Base-by-base conservation (phyloP, 169 alveolate genomes). In the Miamiensis avidus region DNA sequence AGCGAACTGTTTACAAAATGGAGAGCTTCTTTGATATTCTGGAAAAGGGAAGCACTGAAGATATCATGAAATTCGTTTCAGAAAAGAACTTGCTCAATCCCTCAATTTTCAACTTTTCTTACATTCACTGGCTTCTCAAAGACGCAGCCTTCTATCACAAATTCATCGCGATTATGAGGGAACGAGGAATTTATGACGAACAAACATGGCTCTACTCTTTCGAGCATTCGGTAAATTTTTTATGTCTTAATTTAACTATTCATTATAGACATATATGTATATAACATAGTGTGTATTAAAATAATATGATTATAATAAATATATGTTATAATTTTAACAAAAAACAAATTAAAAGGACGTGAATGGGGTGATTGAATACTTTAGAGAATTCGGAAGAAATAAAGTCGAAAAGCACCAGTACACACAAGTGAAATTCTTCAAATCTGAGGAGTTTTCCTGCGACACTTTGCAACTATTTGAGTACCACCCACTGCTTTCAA, bases 401-500 rank as follows among this genome's bases (percentile, higher is more conserved):
- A 34, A 34, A 74, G 20, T 72, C 25, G 32, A 64, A 64, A 27
- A 34, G 20, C 34, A 65, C 0, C 1, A 0, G 0, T 78, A 33
- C 33, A 4, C 32, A 27, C 32, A 31, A 25, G 20, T 78, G 6
- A 32, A 33, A 33, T 78, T 32, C 15, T 29, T 25, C 29, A 78
- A 76, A 25, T 78, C 83, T 33, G 74, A 31, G 28, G 32, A 31
- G 27, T 32, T 78, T 27, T 33, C 0, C 11, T 33, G 20, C 34
- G 83, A 78, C 34, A 69, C 87, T 20, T 75, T 88, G 76, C 69
- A 87, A 65, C 91, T 87, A 73, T 79, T 91, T 29, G 97, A 94
- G 73, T 94, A 94, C 84, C 90, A 85, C 88, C 97, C 97, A 33
- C 79, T 94, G 76, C 82, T 92, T 76, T 92, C 92, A 69, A 87